Evolutionary conservation across 768 basidiomycete species (phyloP).

Genomic region (Rhodotorula graminis): DNA sequence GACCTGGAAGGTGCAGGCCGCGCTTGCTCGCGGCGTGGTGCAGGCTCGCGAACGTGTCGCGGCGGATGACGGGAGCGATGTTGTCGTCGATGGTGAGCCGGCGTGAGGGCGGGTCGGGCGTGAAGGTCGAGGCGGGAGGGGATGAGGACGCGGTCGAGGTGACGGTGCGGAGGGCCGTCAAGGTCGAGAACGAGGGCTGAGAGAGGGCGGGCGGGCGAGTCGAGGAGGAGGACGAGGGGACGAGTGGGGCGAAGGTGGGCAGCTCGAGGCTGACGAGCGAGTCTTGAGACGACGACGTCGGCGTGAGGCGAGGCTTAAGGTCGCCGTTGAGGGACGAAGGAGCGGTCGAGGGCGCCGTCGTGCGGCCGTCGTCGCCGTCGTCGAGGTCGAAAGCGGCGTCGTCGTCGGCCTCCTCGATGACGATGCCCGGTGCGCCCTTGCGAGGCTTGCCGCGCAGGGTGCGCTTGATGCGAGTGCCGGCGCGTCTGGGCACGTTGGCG

Average conservation of each 20-base stretch:
- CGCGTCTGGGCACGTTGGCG: neutral
- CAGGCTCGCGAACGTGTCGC: neutral
- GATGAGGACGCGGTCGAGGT: neutral
- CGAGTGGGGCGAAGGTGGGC: neutral
- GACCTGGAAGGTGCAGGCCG: neutral
- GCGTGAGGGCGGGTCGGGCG: neutral
- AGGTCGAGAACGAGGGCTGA: neutral
- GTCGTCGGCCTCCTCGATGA: slow-evolving; percentile 1
- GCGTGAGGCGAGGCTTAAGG: neutral
- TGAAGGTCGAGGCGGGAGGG: neutral
- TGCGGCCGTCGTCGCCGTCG: neutral
- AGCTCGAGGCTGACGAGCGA: slow-evolving; percentile 18
- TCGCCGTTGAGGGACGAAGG: neutral
- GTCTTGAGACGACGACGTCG: neutral
- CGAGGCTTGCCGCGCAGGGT: neutral
- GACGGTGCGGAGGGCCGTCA: neutral
- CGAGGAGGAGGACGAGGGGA: neutral
- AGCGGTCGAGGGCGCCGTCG: neutral
- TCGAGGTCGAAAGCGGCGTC: neutral
- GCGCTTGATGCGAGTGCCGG: neutral
- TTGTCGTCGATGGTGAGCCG: slow-evolving; percentile 20
- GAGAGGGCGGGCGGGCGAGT: neutral
- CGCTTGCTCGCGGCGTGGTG: too few relatives aligned
- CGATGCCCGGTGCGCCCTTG: neutral
- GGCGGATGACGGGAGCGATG: neutral